These are phyloP conservation scores for Ballota nigra DNA, from an alignment of 257 asterid species.

Conservation along the genomic window DNA sequence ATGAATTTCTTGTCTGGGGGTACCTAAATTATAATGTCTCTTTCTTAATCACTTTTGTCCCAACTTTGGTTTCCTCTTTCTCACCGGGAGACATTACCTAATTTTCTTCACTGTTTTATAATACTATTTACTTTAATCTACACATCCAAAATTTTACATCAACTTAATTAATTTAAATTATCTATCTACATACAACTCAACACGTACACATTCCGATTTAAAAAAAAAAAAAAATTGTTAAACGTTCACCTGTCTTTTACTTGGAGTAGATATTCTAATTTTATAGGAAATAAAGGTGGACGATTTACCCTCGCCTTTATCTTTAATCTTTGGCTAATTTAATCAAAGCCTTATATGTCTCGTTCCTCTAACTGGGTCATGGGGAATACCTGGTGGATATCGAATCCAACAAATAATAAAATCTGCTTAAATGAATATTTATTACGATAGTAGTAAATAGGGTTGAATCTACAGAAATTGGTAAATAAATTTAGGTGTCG, in stretches of 20 bases:
- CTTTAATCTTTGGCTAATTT: too few species aligned
- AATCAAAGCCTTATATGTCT: too few species aligned
- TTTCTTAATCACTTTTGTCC: not conserved
- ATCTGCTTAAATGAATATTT: too few species aligned
- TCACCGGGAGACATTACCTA: conserved; percentile 8
- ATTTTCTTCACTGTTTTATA: not conserved
- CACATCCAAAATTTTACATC: not conserved
- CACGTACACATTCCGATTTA: not conserved
- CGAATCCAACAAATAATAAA: too few species aligned
- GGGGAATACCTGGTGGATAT: too few species aligned
- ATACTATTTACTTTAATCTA: not conserved
- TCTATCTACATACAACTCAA: not conserved
- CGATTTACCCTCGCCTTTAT: not conserved
- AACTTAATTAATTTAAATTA: too few species aligned
- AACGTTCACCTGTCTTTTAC: not conserved
- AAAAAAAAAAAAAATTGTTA: too few species aligned
- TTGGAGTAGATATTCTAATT: not conserved
- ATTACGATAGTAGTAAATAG: too few species aligned
- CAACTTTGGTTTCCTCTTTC: conserved; percentile 4
- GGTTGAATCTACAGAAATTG: too few species aligned
- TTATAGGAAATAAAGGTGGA: too few species aligned
- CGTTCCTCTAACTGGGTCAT: too few species aligned
- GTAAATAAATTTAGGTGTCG: too few species aligned
- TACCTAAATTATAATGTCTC: not conserved
- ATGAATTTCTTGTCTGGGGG: not conserved